A percentile compares a stretch with the other conserved stretches of the same genome.
Conservation (phyloP, 208 protist genomes). For the Endotrypanum monterogeii region DNA sequence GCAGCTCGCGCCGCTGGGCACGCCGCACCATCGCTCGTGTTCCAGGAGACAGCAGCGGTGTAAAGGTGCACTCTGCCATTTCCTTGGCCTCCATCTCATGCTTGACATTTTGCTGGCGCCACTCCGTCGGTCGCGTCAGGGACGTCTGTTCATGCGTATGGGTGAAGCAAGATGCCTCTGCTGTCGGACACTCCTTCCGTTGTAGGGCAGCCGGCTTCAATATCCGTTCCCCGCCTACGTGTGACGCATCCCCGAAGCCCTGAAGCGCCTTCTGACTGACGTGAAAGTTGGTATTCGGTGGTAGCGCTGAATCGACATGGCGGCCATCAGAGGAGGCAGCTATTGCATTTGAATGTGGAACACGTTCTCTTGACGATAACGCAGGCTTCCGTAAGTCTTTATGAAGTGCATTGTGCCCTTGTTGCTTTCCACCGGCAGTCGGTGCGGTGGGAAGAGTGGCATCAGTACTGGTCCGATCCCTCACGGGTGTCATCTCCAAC, state of each 20-base stretch:
- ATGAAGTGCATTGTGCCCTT: background rate
- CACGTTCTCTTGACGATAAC: background rate
- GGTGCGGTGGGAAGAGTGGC: background rate
- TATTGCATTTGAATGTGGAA: background rate
- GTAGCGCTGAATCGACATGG: background rate
- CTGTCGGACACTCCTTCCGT: background rate
- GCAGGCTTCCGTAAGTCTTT: background rate
- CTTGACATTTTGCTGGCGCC: slow-evolving; percentile 31
- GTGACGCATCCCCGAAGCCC: slow-evolving; percentile 10
- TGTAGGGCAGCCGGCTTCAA: background rate
- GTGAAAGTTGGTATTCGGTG: background rate
- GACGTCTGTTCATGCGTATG: background rate
- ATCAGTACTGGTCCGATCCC: background rate
- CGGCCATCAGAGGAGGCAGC: background rate
- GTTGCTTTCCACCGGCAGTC: background rate
- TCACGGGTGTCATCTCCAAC: background rate
- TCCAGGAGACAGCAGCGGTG: slow-evolving; percentile 61
- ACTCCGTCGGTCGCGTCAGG: background rate
- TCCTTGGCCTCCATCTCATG: slow-evolving; percentile 46
- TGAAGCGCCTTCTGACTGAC: background rate
- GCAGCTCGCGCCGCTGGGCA: slow-evolving; percentile 25
- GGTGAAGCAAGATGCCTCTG: background rate
- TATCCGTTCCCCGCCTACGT: background rate
- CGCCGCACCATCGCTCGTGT: slow-evolving; percentile 51
- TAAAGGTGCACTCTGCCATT: slow-evolving; percentile 80